A percentile compares a stretch with the other conserved stretches of the same genome.
Conservation (phyloP, 495 filamentous ascomycete species). For the Trichoderma asperelloides region DNA sequence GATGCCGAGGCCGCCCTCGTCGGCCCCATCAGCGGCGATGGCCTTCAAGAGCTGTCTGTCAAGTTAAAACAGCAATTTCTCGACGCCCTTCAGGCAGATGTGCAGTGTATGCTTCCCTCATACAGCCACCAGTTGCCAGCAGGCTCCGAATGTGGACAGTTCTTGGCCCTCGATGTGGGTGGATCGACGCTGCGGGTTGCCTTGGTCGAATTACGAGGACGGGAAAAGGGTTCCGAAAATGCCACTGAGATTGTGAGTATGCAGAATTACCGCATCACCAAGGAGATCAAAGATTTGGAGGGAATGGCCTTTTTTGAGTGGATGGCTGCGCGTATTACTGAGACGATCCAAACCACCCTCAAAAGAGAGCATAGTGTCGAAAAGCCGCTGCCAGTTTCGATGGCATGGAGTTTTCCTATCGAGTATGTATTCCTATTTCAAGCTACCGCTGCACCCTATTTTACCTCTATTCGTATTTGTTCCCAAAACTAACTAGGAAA, state of each 20-base stretch:
- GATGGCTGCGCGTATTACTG: slow-evolving; percentile 71
- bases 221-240: slow-evolving; percentile 21
- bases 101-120: slow-evolving; percentile 50
- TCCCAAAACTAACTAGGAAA: slow-evolving; percentile 13
- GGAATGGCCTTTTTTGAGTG: slow-evolving; percentile 62
- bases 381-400: slow-evolving; percentile 47
- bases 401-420: slow-evolving; percentile 86
- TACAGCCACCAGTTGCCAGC: slow-evolving; percentile 64
- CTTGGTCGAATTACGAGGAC: slow-evolving; percentile 61
- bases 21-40: slow-evolving; percentile 26
- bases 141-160: slow-evolving; percentile 59
- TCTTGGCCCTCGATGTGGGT: slow-evolving; percentile 54
- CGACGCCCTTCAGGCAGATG: slow-evolving; percentile 34
- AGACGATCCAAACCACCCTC: slow-evolving; percentile 33
- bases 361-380: slow-evolving; percentile 20
- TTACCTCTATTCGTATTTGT: neutral
- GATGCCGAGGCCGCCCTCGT: slow-evolving; percentile 30
- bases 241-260: slow-evolving; percentile 36
- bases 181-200: slow-evolving; percentile 76
- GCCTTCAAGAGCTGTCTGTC: slow-evolving; percentile 29
- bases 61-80: slow-evolving; percentile 39
- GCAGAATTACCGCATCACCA: slow-evolving; percentile 42
- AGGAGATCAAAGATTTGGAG: slow-evolving; percentile 31
- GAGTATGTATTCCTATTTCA: slow-evolving; percentile 43
- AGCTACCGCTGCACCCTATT: neutral